Percentiles rank a stretch among this genome's conserved stretches.
These are phyloP conservation scores for Lumnitzera littorea DNA, from an alignment of 345 rosid genomes.

Conservation along the genomic window DNA sequence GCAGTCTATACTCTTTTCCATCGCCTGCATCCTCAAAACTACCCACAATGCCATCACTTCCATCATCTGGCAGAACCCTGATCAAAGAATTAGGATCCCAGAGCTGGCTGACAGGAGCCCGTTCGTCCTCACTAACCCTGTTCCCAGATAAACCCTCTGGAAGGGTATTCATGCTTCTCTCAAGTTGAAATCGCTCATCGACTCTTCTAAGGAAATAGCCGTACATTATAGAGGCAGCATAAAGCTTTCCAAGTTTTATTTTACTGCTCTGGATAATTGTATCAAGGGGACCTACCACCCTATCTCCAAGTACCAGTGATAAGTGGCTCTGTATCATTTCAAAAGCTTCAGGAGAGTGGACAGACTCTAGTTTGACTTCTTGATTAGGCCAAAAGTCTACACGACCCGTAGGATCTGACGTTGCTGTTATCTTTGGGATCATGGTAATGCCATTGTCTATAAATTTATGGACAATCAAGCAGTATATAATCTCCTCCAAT, in stretches of 20 bases:
- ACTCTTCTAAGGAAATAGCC: slow-evolving; percentile 90
- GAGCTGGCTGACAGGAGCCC: slow-evolving; percentile 34
- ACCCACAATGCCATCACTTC: slow-evolving; percentile 10
- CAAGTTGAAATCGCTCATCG: slow-evolving; percentile 82
- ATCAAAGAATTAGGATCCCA: slow-evolving; percentile 82
- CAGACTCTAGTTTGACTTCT: slow-evolving; percentile 71
- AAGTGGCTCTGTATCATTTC: slow-evolving; percentile 93
- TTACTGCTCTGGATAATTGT: slow-evolving; percentile 71
- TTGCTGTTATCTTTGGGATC: slow-evolving; percentile 62
- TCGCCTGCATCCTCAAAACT: slow-evolving; percentile 26
- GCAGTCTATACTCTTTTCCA: slow-evolving; percentile 41
- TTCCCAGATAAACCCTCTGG: slow-evolving; percentile 47
- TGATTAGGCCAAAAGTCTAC: slow-evolving; percentile 95
- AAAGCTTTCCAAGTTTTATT: slow-evolving; percentile 80
- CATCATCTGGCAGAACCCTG: slow-evolving; percentile 41
- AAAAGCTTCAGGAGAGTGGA: slow-evolving; percentile 87
- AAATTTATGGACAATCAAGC: slow-evolving; percentile 68
- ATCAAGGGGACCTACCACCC: slow-evolving; percentile 64
- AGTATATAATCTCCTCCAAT: slow-evolving; percentile 79
- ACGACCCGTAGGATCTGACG: slow-evolving; percentile 71
- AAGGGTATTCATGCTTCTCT: slow-evolving; percentile 77
- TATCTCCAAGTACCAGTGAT: slow-evolving; percentile 67
- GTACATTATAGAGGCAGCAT: slow-evolving; percentile 90
- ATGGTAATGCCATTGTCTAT: slow-evolving; percentile 54
- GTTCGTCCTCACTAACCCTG: slow-evolving; percentile 30